Percentiles rank a stretch among this genome's conserved stretches.
Evolutionary conservation across 2,329 filamentous ascomycete genomes (phyloP).

Genomic region (Arachnopeziza araneosa): DNA sequence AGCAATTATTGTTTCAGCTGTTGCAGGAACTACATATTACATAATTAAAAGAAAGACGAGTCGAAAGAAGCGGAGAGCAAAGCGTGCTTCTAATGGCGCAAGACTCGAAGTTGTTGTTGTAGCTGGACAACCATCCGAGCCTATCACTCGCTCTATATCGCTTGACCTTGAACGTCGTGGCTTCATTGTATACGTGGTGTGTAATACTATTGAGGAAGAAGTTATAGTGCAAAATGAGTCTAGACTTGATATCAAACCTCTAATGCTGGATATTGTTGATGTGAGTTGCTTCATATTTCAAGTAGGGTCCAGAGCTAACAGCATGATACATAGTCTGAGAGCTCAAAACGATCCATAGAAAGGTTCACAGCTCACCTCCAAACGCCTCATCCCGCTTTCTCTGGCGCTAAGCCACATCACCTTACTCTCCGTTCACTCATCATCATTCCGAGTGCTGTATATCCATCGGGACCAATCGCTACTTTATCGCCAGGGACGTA

Average conservation of each 20-base stretch:
- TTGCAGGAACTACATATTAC: constrained; percentile 56
- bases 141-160: constrained; percentile 76
- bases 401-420: constrained; percentile 69
- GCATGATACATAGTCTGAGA: constrained; percentile 50
- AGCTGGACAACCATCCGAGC: constrained; percentile 79
- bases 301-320: not conserved
- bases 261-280: constrained; percentile 79
- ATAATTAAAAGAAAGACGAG: constrained; percentile 49
- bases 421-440: constrained; percentile 75
- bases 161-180: constrained; percentile 85
- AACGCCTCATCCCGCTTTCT: constrained; percentile 68
- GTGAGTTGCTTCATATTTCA: constrained; percentile 39
- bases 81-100: constrained; percentile 74
- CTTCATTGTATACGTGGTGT: constrained; percentile 89
- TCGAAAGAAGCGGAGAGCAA: constrained; percentile 65
- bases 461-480: constrained; percentile 77
- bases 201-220: constrained; percentile 81
- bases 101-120: constrained; percentile 83
- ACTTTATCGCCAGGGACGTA: constrained; percentile 79
- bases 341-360: constrained; percentile 62
- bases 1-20: constrained; percentile 63
- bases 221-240: constrained; percentile 68
- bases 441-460: constrained; percentile 74
- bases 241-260: constrained; percentile 73
- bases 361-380: constrained; percentile 68